Conservation (phyloP, 495 filamentous ascomycete species). For the Cenococcum geophilum region DNA sequence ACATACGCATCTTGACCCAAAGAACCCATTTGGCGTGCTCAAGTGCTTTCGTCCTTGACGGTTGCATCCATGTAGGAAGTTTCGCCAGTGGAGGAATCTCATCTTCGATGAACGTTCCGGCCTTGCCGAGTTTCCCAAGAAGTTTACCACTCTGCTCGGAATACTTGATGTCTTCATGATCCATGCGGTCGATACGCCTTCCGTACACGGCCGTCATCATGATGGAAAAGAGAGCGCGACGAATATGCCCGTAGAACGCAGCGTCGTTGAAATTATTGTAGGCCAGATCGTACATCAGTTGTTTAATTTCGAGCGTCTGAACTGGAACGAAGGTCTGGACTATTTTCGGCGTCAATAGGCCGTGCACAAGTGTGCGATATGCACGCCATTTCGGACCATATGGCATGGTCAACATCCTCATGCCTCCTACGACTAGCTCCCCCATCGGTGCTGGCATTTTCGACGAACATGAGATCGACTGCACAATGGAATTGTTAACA, state of each 20-base stretch:
- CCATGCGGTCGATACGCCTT: too few relatives aligned
- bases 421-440: constrained; percentile 24
- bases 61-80: constrained; percentile 31
- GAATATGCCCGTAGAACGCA: constrained; percentile 32
- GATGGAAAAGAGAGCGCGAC: not conserved
- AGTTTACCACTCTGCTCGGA: constrained; percentile 10
- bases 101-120: constrained; percentile 31
- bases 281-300: constrained; percentile 48
- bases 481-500: too few relatives aligned
- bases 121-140: constrained; percentile 16
- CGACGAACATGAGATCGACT: constrained; percentile 2
- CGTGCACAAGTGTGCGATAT: constrained; percentile 36
- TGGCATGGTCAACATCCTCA: constrained; percentile 42
- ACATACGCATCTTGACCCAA: constrained; percentile 9
- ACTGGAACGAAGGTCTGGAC: constrained; percentile 36
- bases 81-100: constrained; percentile 25
- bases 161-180: too few relatives aligned
- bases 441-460: constrained; percentile 5
- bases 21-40: not conserved
- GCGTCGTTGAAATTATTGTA: constrained; percentile 23
- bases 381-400: constrained; percentile 44
- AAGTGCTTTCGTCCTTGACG: constrained; percentile 12
- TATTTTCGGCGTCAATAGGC: constrained; percentile 30
- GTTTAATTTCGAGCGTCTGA: constrained; percentile 46
- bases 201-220: constrained; percentile 12